Base-by-base conservation (phyloP, 345 rosid genomes). In the Eucalyptus decipiens region DNA sequence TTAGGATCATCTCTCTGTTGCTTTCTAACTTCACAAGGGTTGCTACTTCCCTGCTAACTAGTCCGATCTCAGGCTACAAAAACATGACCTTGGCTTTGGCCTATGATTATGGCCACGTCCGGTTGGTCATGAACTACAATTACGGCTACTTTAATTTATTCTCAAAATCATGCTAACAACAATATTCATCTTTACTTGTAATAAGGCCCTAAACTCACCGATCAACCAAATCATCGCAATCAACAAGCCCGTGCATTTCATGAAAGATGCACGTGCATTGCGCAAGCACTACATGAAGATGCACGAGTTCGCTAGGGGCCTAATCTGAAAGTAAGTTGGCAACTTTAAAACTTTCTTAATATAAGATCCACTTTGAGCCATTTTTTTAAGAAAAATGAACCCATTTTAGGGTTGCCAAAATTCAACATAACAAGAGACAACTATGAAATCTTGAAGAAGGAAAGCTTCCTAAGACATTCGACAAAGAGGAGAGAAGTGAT, bases 121-220 rank as follows among this genome's bases (percentile, higher is more conserved):
- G 3, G 2, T 26, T 6, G 32, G 32, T 60, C 65, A 58, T 58
- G n/a, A 58, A 58, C 15, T 24, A 11, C 14, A 28, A 58, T 26
- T 58, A 24, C 26, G 86, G 93, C 76, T 17, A 54, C 42, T 89
- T 8, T 11, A 51, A 67, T 60, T 60, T 26, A 60, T 60, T 60
- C 67, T 60, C n/a, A 60, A 60, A 26, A 26, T 60, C 32, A 60
- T 11, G 7, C 15, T 60, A 26, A 0, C 67, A 26, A 60, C n/a
- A 60, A 0, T 60, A 60, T 60, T 60, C n/a, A 60, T 60, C 16
- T 26, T 1, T 58, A 58, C n/a, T 60, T 60, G 30, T 4, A 94
- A 94, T 34, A 50, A 86, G 32, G 26, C 92, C 85, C 87, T 91
- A 32, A 89, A 76, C 24, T 86, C 86, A 15, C 4, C 17, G 7